Conservation (phyloP, 495 filamentous ascomycete species). For the Durotheca rogersii region DNA sequence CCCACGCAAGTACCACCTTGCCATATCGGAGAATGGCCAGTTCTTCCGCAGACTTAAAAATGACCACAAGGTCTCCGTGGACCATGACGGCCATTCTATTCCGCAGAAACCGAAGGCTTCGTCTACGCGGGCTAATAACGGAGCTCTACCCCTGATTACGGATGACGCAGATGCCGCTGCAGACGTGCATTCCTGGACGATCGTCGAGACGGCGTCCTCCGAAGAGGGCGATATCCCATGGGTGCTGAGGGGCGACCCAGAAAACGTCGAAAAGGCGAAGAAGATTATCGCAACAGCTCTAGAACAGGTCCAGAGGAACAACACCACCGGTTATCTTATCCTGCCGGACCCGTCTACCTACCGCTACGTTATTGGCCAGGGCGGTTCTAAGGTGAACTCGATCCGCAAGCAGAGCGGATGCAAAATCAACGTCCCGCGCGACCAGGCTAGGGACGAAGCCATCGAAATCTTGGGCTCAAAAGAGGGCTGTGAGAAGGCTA, state of each 20-base stretch:
- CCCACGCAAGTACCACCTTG: conserved; percentile 77
- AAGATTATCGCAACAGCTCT: conserved; percentile 69
- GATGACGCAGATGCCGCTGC: conserved; percentile 65
- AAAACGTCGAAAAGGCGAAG: conserved; percentile 76
- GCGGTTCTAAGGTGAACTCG: conserved; percentile 84
- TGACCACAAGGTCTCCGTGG: conserved; percentile 82
- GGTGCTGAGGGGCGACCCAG: conserved; percentile 76
- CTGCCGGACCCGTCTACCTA: conserved; percentile 88
- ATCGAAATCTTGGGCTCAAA: conserved; percentile 82
- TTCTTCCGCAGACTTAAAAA: conserved; percentile 86
- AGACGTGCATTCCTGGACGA: conserved; percentile 75
- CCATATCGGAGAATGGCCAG: conserved; percentile 81
- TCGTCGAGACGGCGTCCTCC: conserved; percentile 59
- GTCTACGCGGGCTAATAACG: conserved; percentile 51
- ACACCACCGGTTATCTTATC: conserved; percentile 78
- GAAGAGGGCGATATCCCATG: conserved; percentile 84
- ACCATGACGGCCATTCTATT: conserved; percentile 76
- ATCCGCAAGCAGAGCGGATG: conserved; percentile 92
- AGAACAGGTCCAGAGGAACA: conserved; percentile 68
- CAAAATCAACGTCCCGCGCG: conserved; percentile 85
- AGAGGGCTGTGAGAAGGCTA: conserved; percentile 83
- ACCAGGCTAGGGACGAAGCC: conserved; percentile 73
- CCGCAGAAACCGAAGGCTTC: conserved; percentile 62
- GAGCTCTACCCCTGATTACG: conserved; percentile 79
- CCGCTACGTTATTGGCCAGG: conserved; percentile 84